phyloP scores from a whole-genome alignment of 169 alveolate genomes.

The Plasmodium reichenowi region DNA sequence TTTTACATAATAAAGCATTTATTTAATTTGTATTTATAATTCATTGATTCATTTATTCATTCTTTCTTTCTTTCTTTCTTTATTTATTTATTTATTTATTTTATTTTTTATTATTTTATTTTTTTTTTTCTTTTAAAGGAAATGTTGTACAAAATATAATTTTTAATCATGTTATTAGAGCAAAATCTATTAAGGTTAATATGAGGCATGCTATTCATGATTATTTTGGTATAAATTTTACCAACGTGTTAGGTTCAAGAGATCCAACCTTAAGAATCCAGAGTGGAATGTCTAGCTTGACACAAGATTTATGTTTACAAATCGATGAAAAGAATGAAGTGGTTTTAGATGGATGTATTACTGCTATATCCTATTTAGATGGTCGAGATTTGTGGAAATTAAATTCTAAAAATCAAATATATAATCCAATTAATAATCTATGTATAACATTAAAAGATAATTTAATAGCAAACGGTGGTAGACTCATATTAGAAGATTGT shows the following conservation, averaged over 20 bases:
- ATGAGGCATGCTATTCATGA: conserved; percentile 89
- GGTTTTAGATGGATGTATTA: conserved; percentile 83
- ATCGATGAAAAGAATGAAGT: conserved; percentile 84
- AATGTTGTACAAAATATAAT: conserved; percentile 80
- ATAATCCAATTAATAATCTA: conserved; percentile 74
- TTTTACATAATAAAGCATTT: too few species aligned
- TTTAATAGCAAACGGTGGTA: conserved; percentile 87
- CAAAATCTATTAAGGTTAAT: conserved; percentile 84
- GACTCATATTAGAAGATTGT: conserved; percentile 64
- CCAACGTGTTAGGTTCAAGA: conserved; percentile 85
- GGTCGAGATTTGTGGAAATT: conserved; percentile 85
- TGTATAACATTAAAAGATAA: conserved; percentile 87
- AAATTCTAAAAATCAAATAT: conserved; percentile 79
- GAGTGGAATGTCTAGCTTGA: conserved; percentile 90
- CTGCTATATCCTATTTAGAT: conserved; percentile 81
- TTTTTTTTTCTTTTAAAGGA: conserved; percentile 30
- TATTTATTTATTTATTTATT: too few species aligned
- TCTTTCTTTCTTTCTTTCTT: neutral
- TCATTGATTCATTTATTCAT: neutral
- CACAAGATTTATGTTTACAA: conserved; percentile 85
- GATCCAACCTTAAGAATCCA: conserved; percentile 90
- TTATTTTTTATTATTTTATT: too few species aligned
- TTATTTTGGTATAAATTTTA: conserved; percentile 89
- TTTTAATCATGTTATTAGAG: conserved; percentile 82
- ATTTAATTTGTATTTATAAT: too few species aligned